These are phyloP conservation scores for Furcasterigmium furcatum DNA, from an alignment of 2,329 filamentous ascomycete species.

Conservation along the genomic window DNA sequence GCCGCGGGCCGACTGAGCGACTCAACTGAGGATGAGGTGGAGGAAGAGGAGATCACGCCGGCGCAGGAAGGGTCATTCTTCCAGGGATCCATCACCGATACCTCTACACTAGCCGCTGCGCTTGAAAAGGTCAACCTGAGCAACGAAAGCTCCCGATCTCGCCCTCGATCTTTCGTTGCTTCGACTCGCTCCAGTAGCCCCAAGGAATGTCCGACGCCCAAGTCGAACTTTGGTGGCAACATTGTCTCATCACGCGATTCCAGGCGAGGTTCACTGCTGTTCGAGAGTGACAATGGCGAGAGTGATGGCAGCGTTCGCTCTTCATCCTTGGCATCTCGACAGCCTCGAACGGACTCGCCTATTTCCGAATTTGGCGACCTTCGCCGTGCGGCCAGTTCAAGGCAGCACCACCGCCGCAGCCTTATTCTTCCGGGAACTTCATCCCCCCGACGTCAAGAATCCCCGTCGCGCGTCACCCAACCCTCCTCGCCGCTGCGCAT, in stretches of 20 bases:
- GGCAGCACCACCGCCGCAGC: constrained; percentile 83
- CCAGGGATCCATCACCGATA: constrained; percentile 51
- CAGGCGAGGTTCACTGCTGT: constrained; percentile 73
- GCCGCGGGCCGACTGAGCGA: constrained; percentile 82
- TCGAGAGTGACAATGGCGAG: constrained; percentile 80
- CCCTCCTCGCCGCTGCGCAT: constrained; percentile 87
- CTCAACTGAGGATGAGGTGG: constrained; percentile 61
- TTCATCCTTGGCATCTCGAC: constrained; percentile 67
- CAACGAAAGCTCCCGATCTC: constrained; percentile 49
- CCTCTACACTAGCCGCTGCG: constrained; percentile 54
- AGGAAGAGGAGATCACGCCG: constrained; percentile 39
- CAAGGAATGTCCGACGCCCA: constrained; percentile 84
- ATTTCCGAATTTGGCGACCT: constrained; percentile 80
- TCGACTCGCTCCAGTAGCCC: constrained; percentile 89
- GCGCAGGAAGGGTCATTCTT: constrained; percentile 53
- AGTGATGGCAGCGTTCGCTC: constrained; percentile 89
- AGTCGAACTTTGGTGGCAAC: constrained; percentile 69
- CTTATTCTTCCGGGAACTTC: constrained; percentile 76
- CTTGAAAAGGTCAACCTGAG: constrained; percentile 40
- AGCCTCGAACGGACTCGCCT: constrained; percentile 80
- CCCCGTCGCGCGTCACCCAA: constrained; percentile 71
- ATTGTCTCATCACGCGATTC: constrained; percentile 59
- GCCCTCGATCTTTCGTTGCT: constrained; percentile 49
- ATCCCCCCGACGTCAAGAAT: constrained; percentile 83
- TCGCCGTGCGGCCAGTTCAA: constrained; percentile 71